Conservation (phyloP, 345 rosid genomes). For the Hypericum perforatum region DNA sequence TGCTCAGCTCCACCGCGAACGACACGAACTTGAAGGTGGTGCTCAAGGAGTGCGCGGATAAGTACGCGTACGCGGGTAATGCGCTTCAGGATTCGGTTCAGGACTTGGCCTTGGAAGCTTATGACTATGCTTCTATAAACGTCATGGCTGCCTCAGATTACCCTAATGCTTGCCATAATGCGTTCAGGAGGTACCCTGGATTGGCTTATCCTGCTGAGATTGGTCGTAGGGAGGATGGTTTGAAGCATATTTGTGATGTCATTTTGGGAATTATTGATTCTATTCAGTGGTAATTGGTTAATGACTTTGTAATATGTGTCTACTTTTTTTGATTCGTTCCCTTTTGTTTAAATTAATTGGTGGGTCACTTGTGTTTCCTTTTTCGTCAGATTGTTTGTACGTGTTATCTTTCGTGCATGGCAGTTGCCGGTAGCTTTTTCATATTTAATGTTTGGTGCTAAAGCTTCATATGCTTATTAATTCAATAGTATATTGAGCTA, state of each 20-base stretch:
- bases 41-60: conserved; percentile 52
- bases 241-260: conserved; percentile 65
- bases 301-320: background rate
- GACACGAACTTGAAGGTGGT: conserved; percentile 28
- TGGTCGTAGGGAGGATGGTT: conserved; percentile 46
- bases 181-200: conserved; percentile 35
- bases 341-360: background rate
- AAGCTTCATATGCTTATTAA: too few relatives aligned
- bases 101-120: conserved; percentile 44
- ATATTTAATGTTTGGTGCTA: too few relatives aligned
- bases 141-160: conserved; percentile 60
- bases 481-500: too few relatives aligned
- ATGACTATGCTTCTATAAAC: conserved; percentile 66
- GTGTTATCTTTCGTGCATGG: too few relatives aligned
- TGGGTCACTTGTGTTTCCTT: too few relatives aligned
- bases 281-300: conserved; percentile 17
- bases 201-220: conserved; percentile 54
- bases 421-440: too few relatives aligned
- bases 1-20: conserved; percentile 13
- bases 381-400: too few relatives aligned
- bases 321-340: too few relatives aligned
- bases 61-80: conserved; percentile 46
- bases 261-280: conserved; percentile 49
- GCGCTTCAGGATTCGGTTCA: conserved; percentile 39
- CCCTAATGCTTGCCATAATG: conserved; percentile 55